Conservation (phyloP, 139 green algal genomes). For the Chlorella sp. region DNA sequence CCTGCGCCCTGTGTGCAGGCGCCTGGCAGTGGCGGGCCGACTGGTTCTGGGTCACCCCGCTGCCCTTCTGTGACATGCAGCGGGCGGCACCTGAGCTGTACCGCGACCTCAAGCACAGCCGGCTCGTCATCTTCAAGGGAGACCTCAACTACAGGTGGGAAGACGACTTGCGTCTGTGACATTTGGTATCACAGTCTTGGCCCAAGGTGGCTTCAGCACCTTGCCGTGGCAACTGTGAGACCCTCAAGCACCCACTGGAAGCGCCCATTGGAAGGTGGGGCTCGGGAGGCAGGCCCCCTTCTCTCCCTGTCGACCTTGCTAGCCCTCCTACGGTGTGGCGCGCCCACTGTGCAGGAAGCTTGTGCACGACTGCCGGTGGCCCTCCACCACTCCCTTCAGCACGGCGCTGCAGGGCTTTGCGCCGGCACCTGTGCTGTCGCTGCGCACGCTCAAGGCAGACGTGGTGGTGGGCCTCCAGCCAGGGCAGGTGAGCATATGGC, state of each 20-base stretch:
- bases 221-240: background rate
- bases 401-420: slow-evolving; percentile 27
- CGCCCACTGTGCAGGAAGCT: slow-evolving; percentile 37
- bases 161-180: no score
- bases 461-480: slow-evolving; percentile 34
- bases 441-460: slow-evolving; percentile 54
- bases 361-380: slow-evolving; percentile 44
- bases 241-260: background rate
- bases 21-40: slow-evolving; percentile 31
- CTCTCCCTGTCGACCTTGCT: no score
- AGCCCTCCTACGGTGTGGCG: no score
- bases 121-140: slow-evolving; percentile 45
- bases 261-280: no score
- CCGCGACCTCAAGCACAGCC: slow-evolving; percentile 13
- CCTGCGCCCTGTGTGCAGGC: slow-evolving; percentile 13
- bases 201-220: background rate
- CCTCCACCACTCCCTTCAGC: slow-evolving; percentile 26
- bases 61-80: slow-evolving; percentile 41
- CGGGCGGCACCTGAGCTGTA: slow-evolving; percentile 31
- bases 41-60: slow-evolving; percentile 43
- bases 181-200: background rate
- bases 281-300: no score
- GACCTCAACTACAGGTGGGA: slow-evolving; percentile 55
- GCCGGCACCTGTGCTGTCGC: slow-evolving; percentile 26
- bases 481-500: slow-evolving; percentile 15